Conservation (phyloP, 1,284 basidiomycete species). For the Hypsizygus ulmarius region DNA sequence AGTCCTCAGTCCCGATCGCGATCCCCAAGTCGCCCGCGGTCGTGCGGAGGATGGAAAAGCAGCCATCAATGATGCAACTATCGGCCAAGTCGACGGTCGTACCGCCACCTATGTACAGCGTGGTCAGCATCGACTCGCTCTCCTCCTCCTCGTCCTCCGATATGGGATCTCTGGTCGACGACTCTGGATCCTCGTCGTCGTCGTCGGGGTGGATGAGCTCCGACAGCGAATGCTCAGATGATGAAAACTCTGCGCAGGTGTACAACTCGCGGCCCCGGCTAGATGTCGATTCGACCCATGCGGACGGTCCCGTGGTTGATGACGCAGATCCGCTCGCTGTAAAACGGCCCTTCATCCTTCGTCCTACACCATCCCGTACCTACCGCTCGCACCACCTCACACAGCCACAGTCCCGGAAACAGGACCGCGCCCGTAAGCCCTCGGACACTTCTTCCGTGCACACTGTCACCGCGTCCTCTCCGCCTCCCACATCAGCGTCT, state of each 20-base stretch:
- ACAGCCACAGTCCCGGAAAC: conserved; percentile 14
- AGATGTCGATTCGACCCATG: conserved; percentile 11
- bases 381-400: conserved; percentile 39
- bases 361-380: conserved; percentile 42
- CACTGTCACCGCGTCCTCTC: conserved; percentile 39
- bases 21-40: conserved; percentile 36
- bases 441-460: conserved; percentile 55
- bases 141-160: conserved; percentile 56
- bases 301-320: conserved; percentile 7
- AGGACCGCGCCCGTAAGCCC: conserved; percentile 44
- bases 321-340: conserved; percentile 2
- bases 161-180: conserved; percentile 59
- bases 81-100: conserved; percentile 26
- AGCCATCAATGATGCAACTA: conserved; percentile 50
- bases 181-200: conserved; percentile 59
- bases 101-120: conserved; percentile 38
- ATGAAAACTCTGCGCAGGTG: conserved; percentile 33
- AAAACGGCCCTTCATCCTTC: conserved; percentile 38
- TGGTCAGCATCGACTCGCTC: conserved; percentile 38
- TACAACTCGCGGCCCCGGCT: conserved; percentile 21
- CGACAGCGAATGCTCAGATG: conserved; percentile 46
- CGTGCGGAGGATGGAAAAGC: conserved; percentile 55
- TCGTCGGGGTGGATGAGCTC: conserved; percentile 44
- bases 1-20: conserved; percentile 22
- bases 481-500: conserved; percentile 9